Percentiles rank a stretch among this genome's conserved stretches.
phyloP scores from a whole-genome alignment of 352 stramenopile species.

The Pythium plurisporium region DNA sequence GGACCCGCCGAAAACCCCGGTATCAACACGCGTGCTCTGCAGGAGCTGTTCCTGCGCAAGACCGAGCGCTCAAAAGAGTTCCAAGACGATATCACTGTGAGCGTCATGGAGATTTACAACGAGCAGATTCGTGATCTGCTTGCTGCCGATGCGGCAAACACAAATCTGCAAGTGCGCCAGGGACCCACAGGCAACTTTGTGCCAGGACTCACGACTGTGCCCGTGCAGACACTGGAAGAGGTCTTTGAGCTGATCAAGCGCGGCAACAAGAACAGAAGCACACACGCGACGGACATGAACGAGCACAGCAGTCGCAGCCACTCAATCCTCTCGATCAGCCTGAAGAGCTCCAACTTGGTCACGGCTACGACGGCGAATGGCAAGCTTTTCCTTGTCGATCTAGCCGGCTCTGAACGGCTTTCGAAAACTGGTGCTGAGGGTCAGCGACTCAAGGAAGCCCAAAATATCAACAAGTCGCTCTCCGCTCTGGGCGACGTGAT shows the following conservation, averaged over 20 bases:
- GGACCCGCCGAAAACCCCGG: conserved; percentile 61
- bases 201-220: conserved; percentile 64
- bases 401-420: conserved; percentile 86
- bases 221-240: conserved; percentile 73
- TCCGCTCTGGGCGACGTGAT: conserved; percentile 92
- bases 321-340: conserved; percentile 83
- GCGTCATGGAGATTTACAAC: conserved; percentile 97
- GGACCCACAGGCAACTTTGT: conserved; percentile 84
- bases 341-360: conserved; percentile 81
- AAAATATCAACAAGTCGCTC: conserved; percentile 91
- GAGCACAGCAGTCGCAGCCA: conserved; percentile 86
- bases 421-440: conserved; percentile 87
- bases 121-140: conserved; percentile 94
- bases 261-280: conserved; percentile 85
- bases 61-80: conserved; percentile 60
- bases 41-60: conserved; percentile 81
- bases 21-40: conserved; percentile 82
- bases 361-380: conserved; percentile 66
- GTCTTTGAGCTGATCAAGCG: conserved; percentile 83
- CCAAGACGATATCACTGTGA: conserved; percentile 85
- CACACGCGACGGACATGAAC: conserved; percentile 87
- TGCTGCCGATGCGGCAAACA: conserved; percentile 70
- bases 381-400: conserved; percentile 92
- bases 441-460: conserved; percentile 87
- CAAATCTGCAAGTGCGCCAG: conserved; percentile 81